Conservation (phyloP, 306 rosid species). For the Quercus engelmannii region DNA sequence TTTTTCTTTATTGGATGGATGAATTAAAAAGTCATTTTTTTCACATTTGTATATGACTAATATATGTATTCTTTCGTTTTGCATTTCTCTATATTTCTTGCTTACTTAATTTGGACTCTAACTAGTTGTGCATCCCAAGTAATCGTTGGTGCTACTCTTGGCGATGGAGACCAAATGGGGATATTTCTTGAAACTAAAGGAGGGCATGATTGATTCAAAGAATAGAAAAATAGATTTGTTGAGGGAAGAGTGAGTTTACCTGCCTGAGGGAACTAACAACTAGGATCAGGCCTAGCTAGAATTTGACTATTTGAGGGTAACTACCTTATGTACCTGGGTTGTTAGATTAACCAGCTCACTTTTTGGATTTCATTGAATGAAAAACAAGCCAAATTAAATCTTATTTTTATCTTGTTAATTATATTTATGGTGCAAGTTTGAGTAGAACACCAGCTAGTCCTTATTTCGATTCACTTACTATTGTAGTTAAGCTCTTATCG, state of each 20-base stretch:
- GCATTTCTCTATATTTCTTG: slow-evolving; percentile 14
- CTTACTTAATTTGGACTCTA: slow-evolving; percentile 78
- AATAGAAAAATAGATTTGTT: slow-evolving; percentile 37
- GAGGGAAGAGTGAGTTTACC: slow-evolving; percentile 1
- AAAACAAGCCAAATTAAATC: too few relatives aligned
- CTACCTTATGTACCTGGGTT: too few relatives aligned
- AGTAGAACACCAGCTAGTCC: too few relatives aligned
- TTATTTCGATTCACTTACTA: too few relatives aligned
- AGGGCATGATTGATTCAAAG: slow-evolving; percentile 50
- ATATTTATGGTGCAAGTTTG: too few relatives aligned
- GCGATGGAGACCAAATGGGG: slow-evolving; percentile 32
- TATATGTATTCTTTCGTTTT: neutral
- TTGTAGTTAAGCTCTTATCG: too few relatives aligned
- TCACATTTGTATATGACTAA: neutral
- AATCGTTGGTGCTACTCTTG: slow-evolving; percentile 21
- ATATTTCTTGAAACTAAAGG: slow-evolving; percentile 56
- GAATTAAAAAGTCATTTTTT: neutral
- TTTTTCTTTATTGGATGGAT: neutral
- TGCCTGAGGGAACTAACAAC: too few relatives aligned
- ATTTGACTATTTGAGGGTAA: too few relatives aligned
- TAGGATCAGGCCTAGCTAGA: too few relatives aligned
- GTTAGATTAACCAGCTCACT: too few relatives aligned
- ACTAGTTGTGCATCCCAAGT: slow-evolving; percentile 59
- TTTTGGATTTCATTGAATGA: too few relatives aligned
- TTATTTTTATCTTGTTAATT: too few relatives aligned